Base-by-base conservation (phyloP, 176 grass and related monocot genomes). In the Alopecurus myosuroides region DNA sequence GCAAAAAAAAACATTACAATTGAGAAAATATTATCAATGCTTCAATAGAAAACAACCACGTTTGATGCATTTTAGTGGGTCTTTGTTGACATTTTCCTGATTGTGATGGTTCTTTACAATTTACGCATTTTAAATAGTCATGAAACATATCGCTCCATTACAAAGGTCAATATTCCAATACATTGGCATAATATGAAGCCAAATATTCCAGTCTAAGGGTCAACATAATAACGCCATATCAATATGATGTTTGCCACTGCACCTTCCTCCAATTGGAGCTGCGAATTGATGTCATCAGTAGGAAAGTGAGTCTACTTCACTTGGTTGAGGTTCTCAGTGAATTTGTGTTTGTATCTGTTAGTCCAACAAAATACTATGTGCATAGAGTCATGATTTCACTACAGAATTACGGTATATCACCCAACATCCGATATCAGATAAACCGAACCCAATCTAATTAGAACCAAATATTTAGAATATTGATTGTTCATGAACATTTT, bases 401-500 rank as follows among this genome's bases (percentile, higher is more conserved):
- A n/a, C 20, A 31, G 60, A 15, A 15, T 13, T 63, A 29, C 3
- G 62, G 36, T 66, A 66, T 36, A 66, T 66, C 29, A 66, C 63
- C 63, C 7, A 34, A 34, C 14, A 64, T 33, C 12, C 15, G 15
- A 35, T 65, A 65, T 30, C 12, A 63, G 33, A 63, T 63, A 33
- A 63, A 63, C 28, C 28, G 0, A 31, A 30, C 4, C 3, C 5
- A 63, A 66, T 33, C 61, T 66, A 35, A 66, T 35, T 35, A 65
- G 62, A 66, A 35, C 7, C 17, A 3, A 1, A 33, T n/a, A 19
- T 35, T 19, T 36, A 66, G 62, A 66, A 66, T 20, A 19, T 49
- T 50, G 44, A 51, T 28, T 61, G 12, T 77, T 77, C 30, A 69
- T 76, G 20, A 76, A 74, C 35, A 84, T 73, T 73, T 33, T 88